Evolutionary conservation across 192 early-diverging fungal species (phyloP), one percentile per base, ranked within the genome.

Genomic region (Coemansia sp.): DNA sequence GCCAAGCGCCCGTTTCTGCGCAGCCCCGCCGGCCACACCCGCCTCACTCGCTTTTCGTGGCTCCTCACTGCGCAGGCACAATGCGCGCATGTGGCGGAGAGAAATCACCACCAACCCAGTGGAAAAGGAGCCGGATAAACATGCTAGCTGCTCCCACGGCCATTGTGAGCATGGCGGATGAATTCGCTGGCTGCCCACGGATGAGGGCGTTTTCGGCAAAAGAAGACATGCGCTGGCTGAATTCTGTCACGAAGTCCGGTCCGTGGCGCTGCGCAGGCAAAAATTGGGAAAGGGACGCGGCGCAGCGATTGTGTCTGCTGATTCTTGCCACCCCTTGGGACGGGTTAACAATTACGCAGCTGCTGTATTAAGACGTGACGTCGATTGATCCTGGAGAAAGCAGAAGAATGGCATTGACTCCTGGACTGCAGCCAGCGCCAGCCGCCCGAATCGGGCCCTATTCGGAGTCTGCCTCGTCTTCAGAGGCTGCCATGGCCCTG

Each of bases 91-190:
- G 45, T 30, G 45, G 45, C 45, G 36, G 19, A 47, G 45, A 47
- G 27, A 47, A 47, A 47, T 47, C 45, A 47, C 14, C 45, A 14
- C n/a, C 7, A 34, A 34, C n/a, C 36, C 19, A 3, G 19, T 27
- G 2, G 26, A 47, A 47, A 47, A 45, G n/a, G 12, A 47, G 45
- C 45, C 45, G 45, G 45, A 47, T 47, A 47, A 47, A 47, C 45
- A 47, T 12, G 17, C 26, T 22, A 30, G n/a, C 26, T 20, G 45
- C 45, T 47, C 45, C 45, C 45, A 47, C 45, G 45, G 26, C 28
- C 29, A 47, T 47, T 47, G 45, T 47, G 28, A 30, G 28, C 15
- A 19, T 45, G 17, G 21, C 25, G 45, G 45, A 25, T 47, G 45
- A 47, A 47, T 47, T 47, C 45, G 19, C 44, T 43, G 9, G 10